Percentiles rank a stretch among this genome's conserved stretches.
These are phyloP conservation scores for Puccinia coronata DNA, from an alignment of 1,284 basidiomycete species.

Conservation along the genomic window DNA sequence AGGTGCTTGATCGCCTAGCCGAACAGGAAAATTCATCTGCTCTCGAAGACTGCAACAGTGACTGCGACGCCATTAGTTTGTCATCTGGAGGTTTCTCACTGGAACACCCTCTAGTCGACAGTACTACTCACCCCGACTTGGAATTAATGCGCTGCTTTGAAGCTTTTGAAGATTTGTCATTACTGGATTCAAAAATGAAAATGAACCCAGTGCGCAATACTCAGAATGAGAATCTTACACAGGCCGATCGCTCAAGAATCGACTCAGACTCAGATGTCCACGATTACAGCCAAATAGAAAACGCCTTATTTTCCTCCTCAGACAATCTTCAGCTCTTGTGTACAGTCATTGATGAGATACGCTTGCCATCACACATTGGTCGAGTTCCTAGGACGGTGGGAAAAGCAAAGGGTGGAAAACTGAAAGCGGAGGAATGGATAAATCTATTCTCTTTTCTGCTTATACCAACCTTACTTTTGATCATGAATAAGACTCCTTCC, in stretches of 20 bases:
- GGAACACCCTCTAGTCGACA: too few relatives aligned
- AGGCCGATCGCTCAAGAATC: neutral
- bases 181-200: neutral
- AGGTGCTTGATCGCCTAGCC: conserved; percentile 10
- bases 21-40: neutral
- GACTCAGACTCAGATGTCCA: neutral
- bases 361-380: conserved; percentile 1
- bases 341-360: neutral
- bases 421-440: conserved; percentile 32
- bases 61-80: neutral
- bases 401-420: conserved; percentile 20
- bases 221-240: neutral
- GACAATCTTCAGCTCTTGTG: neutral
- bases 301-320: neutral
- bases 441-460: neutral
- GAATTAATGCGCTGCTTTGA: conserved; percentile 8
- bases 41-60: neutral
- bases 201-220: neutral
- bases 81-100: neutral
- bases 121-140: too few relatives aligned
- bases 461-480: conserved; percentile 9
- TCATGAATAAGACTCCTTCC: neutral
- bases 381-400: conserved; percentile 12
- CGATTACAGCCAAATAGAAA: neutral
- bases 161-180: conserved; percentile 5